Base-by-base conservation (phyloP, 1,139 yeast species). In the Hansenula anomala region DNA sequence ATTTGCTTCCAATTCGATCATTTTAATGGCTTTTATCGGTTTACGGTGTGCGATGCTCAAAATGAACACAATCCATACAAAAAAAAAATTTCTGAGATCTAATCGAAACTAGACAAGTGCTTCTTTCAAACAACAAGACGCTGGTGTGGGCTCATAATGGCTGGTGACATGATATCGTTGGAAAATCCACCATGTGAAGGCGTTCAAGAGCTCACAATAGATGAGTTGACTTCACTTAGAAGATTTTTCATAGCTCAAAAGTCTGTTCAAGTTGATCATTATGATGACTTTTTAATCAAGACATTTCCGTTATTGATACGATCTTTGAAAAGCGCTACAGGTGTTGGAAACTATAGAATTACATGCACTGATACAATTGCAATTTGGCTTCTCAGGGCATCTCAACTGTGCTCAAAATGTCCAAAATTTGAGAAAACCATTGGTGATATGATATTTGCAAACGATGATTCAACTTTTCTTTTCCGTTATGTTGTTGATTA, bases 401-500 rank as follows among this genome's bases (percentile, higher is more conserved):
- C 55, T 4, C 78, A 74, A 45, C 40, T 62, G 28, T 46, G 25
- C 42, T 42, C 28, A 51, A 58, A 37, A 37, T 47, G 34, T 28
- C 46, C 33, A 34, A 46, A 40, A 31, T 51, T 23, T 13, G 13
- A 39, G 44, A 49, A 36, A 36, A 42, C 23, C 15, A 44, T 34
- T 31, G 38, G 28, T 46, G 42, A 30, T 34, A 42, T 19, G 25
- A 35, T 34, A 26, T 33, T 34, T 42, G 47, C 36, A 22, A 28
- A n/a, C 17, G 28, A 3, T 16, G 40, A 52, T 13, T 55, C 69
- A 6, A 59, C 66, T 30, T 54, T 53, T 19, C 47, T 79, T 3
- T 80, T 80, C 52, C 66, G 66, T 27, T 81, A 74, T 54, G 71
- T 83, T 10, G 61, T 81, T 35, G 88, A 79, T 47, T 79, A 77